These are phyloP conservation scores for Soucietia sequanensis DNA, from an alignment of 805 yeast species.

Conservation along the genomic window DNA sequence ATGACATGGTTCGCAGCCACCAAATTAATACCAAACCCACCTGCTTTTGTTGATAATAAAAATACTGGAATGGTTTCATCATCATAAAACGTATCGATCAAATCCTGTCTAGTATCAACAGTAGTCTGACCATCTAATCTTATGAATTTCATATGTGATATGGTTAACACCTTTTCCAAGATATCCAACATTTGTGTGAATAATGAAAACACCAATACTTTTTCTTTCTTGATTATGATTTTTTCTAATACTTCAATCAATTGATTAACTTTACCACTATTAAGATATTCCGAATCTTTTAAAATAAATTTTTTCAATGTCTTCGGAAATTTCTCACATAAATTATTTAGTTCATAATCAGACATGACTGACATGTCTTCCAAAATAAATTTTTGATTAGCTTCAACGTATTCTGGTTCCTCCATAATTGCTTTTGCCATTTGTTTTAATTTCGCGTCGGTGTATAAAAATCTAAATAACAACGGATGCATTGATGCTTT, in stretches of 20 bases:
- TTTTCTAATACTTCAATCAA: conserved; percentile 57
- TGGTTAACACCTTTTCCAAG: conserved; percentile 69
- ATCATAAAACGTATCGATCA: conserved; percentile 85
- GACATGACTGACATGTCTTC: conserved; percentile 97
- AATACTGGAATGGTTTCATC: conserved; percentile 82
- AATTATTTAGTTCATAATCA: conserved; percentile 78
- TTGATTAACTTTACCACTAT: conserved; percentile 72
- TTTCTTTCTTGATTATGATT: conserved; percentile 59
- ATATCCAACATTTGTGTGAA: conserved; percentile 93
- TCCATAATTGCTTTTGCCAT: conserved; percentile 82
- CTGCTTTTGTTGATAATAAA: conserved; percentile 90
- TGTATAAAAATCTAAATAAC: conserved; percentile 66
- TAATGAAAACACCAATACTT: conserved; percentile 81
- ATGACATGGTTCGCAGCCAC: conserved; percentile 93
- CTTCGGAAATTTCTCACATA: conserved; percentile 73
- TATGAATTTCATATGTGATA: conserved; percentile 65
- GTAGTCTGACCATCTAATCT: conserved; percentile 92
- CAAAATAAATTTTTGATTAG: conserved; percentile 70
- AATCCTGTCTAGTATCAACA: conserved; percentile 88
- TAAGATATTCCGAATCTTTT: conserved; percentile 52
- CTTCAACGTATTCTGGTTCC: conserved; percentile 77
- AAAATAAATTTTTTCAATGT: conserved; percentile 56
- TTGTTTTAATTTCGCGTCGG: conserved; percentile 49
- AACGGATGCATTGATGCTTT: conserved; percentile 94
- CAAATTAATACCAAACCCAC: conserved; percentile 97